phyloP scores from a whole-genome alignment of 495 filamentous ascomycete species.

The Neurospora hispaniola region DNA sequence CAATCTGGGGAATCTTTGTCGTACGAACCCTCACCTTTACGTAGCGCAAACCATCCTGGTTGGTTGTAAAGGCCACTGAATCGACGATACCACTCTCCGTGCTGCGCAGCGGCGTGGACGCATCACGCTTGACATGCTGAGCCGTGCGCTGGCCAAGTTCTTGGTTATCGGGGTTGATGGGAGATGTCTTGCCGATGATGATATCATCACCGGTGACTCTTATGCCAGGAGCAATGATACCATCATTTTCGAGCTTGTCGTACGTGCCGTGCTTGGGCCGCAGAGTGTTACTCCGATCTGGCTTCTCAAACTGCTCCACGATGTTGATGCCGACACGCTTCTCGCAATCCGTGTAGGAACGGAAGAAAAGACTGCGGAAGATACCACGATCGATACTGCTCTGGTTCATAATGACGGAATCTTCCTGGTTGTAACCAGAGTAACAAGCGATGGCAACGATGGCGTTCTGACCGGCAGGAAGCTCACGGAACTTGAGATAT shows the following conservation, averaged over 20 bases:
- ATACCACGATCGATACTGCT: constrained; percentile 94
- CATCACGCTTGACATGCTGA: constrained; percentile 83
- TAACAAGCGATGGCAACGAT: constrained; percentile 97
- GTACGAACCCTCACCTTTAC: constrained; percentile 96
- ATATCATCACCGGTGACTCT: constrained; percentile 96
- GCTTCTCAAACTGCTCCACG: constrained; percentile 90
- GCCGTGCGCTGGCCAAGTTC: constrained; percentile 89
- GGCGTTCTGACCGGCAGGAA: constrained; percentile 95
- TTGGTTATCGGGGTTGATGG: constrained; percentile 81
- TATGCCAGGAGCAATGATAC: constrained; percentile 83
- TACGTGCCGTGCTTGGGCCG: constrained; percentile 92
- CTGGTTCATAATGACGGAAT: constrained; percentile 99
- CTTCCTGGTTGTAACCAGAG: constrained; percentile 99
- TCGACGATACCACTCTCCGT: constrained; percentile 97
- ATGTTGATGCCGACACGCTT: constrained; percentile 85
- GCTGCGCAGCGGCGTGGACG: constrained; percentile 85
- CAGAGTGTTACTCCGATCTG: constrained; percentile 74
- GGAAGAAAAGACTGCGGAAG: constrained; percentile 96
- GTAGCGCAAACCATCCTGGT: constrained; percentile 79
- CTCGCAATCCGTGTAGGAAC: constrained; percentile 90
- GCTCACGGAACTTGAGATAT: constrained; percentile 91
- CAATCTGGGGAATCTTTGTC: constrained; percentile 96
- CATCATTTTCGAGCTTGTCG: constrained; percentile 94
- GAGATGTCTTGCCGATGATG: constrained; percentile 97
- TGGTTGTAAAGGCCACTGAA: constrained; percentile 83